These are phyloP conservation scores for Candida ipomoeae DNA, from an alignment of 805 yeast species.

Conservation along the genomic window DNA sequence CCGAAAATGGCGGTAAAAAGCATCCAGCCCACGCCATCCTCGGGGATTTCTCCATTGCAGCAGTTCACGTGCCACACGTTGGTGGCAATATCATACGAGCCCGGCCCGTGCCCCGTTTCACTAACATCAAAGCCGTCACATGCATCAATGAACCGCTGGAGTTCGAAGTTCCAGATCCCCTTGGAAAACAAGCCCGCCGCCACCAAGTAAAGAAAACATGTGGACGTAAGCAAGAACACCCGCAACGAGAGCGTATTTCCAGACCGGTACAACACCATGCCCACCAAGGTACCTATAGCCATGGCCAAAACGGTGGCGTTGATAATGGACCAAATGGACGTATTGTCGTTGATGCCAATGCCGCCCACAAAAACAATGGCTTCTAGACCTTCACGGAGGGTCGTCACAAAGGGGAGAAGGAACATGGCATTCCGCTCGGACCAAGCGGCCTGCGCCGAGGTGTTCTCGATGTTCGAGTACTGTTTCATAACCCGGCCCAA, in stretches of 20 bases:
- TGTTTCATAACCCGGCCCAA: slow-evolving; percentile 26
- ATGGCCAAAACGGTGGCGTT: slow-evolving; percentile 59
- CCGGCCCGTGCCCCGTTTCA: slow-evolving; percentile 91
- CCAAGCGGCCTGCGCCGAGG: slow-evolving; percentile 16
- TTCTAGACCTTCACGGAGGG: slow-evolving; percentile 85
- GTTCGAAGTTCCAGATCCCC: slow-evolving; percentile 87
- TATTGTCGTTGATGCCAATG: slow-evolving; percentile 72
- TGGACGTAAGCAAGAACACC: slow-evolving; percentile 66
- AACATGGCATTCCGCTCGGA: slow-evolving; percentile 65
- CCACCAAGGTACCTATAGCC: slow-evolving; percentile 56
- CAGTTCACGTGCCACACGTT: slow-evolving; percentile 95
- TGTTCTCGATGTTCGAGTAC: slow-evolving; percentile 21
- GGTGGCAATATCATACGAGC: slow-evolving; percentile 74
- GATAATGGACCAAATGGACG: slow-evolving; percentile 50
- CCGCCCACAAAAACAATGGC: slow-evolving; percentile 93
- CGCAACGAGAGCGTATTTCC: slow-evolving; percentile 76
- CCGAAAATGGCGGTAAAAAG: slow-evolving; percentile 82
- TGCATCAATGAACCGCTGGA: slow-evolving; percentile 65
- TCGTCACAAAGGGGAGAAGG: slow-evolving; percentile 77
- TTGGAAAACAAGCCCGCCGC: slow-evolving; percentile 84
- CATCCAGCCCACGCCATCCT: slow-evolving; percentile 87
- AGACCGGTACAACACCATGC: slow-evolving; percentile 65
- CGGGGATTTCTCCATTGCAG: slow-evolving; percentile 70
- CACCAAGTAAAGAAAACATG: slow-evolving; percentile 77
- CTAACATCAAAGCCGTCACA: slow-evolving; percentile 83